These are phyloP conservation scores for Saccharum officinarum DNA, from an alignment of 176 grass and related monocot genomes.

Conservation along the genomic window DNA sequence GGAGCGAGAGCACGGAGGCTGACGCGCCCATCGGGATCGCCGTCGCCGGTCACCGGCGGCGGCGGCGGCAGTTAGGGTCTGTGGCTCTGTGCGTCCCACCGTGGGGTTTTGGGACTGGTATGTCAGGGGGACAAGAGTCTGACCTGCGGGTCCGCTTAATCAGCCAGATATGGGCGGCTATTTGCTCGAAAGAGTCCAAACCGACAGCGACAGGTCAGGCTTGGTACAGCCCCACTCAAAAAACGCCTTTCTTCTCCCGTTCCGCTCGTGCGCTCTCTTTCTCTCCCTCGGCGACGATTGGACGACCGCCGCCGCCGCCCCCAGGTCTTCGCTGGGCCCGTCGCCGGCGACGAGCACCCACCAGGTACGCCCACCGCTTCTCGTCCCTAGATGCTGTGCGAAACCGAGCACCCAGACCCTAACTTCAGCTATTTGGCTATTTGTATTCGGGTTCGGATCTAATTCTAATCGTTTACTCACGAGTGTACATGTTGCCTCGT, in stretches of 20 bases:
- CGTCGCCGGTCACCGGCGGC: slow-evolving; percentile 44
- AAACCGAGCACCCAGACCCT: neutral
- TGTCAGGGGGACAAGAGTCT: neutral
- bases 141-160: neutral
- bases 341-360: neutral
- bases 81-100: neutral
- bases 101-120: neutral
- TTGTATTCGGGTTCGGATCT: neutral
- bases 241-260: neutral
- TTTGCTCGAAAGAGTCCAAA: neutral
- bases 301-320: neutral
- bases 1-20: slow-evolving; percentile 34
- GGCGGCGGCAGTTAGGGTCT: neutral
- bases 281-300: neutral
- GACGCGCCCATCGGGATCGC: slow-evolving; percentile 48
- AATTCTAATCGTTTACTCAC: neutral
- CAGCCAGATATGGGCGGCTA: neutral
- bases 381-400: neutral
- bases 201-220: no score
- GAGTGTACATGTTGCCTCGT: neutral
- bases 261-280: neutral
- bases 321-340: neutral
- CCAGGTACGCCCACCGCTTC: neutral
- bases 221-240: neutral
- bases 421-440: neutral